Conservation (phyloP, 2,329 filamentous ascomycete species). For the Fusarium solani-melongenae region DNA sequence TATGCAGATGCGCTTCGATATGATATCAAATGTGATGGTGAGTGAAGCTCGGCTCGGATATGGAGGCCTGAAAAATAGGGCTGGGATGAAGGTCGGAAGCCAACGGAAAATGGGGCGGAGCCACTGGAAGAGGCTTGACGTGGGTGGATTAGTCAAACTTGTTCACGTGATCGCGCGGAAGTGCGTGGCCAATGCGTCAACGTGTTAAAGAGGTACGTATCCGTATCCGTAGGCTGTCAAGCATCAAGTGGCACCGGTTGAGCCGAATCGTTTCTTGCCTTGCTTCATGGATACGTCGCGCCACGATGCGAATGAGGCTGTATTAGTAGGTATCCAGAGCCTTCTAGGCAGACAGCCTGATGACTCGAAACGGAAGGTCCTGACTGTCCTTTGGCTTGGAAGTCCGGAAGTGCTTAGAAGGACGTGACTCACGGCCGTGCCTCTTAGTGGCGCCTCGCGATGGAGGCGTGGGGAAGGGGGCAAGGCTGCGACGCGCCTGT, state of each 20-base stretch:
- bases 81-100: constrained; percentile 47
- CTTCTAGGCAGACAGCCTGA: constrained; percentile 36
- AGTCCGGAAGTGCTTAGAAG: constrained; percentile 18
- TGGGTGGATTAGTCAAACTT: constrained; percentile 44
- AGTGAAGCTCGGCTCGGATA: constrained; percentile 36
- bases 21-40: constrained; percentile 28
- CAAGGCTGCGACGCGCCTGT: constrained; percentile 40
- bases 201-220: background rate
- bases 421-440: constrained; percentile 40
- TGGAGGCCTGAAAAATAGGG: constrained; percentile 50
- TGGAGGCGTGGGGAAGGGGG: constrained; percentile 29
- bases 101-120: constrained; percentile 36
- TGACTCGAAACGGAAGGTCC: constrained; percentile 39
- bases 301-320: constrained; percentile 19
- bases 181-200: constrained; percentile 33
- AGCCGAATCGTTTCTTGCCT: constrained; percentile 28
- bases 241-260: constrained; percentile 37
- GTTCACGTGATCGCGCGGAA: constrained; percentile 44
- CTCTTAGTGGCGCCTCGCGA: constrained; percentile 36
- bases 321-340: constrained; percentile 41
- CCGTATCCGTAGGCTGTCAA: background rate
- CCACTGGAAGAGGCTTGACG: constrained; percentile 37
- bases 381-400: constrained; percentile 28
- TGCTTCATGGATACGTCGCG: background rate
- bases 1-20: constrained; percentile 20